phyloP scores from a whole-genome alignment of 176 grass and related monocot species.

The Otatea glauca region DNA sequence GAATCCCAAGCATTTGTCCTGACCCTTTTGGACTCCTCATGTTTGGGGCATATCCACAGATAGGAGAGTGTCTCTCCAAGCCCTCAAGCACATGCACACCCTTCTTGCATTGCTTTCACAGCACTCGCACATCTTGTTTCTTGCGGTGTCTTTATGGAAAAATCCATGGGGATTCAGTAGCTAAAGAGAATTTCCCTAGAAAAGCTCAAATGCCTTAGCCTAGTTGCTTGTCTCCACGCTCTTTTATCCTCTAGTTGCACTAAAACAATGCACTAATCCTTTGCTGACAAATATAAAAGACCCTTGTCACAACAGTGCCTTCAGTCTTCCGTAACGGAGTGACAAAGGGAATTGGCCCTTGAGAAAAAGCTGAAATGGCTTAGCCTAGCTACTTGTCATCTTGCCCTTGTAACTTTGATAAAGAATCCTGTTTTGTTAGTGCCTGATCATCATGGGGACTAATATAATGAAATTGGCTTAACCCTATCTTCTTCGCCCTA shows the following conservation, averaged over 20 bases:
- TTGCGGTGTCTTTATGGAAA: conserved; percentile 53
- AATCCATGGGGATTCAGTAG: conserved; percentile 39
- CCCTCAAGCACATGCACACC: conserved; percentile 46
- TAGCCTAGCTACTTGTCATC: conserved; percentile 57
- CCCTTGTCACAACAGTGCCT: neutral
- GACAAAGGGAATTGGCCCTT: conserved; percentile 54
- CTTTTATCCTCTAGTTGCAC: conserved; percentile 46
- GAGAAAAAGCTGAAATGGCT: conserved; percentile 60
- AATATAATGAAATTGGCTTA: conserved; percentile 45
- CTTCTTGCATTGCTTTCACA: conserved; percentile 25
- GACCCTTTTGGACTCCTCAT: conserved; percentile 55
- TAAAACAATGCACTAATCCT: conserved; percentile 44
- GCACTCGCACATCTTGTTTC: conserved; percentile 44
- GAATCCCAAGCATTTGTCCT: conserved; percentile 58
- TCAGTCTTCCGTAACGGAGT: conserved; percentile 34
- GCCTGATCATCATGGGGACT: conserved; percentile 48
- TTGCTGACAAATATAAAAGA: conserved; percentile 46
- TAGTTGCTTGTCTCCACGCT: conserved; percentile 46
- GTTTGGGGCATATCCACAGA: conserved; percentile 62
- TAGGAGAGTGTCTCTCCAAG: conserved; percentile 41
- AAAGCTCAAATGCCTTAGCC: conserved; percentile 59
- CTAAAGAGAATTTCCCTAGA: conserved; percentile 58
- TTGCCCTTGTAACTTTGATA: conserved; percentile 52
- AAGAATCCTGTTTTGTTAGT: conserved; percentile 41
- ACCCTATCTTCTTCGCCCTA: conserved; percentile 54